These are phyloP conservation scores for Parachaetomium inaequale DNA, from an alignment of 495 filamentous ascomycete species.

Conservation along the genomic window DNA sequence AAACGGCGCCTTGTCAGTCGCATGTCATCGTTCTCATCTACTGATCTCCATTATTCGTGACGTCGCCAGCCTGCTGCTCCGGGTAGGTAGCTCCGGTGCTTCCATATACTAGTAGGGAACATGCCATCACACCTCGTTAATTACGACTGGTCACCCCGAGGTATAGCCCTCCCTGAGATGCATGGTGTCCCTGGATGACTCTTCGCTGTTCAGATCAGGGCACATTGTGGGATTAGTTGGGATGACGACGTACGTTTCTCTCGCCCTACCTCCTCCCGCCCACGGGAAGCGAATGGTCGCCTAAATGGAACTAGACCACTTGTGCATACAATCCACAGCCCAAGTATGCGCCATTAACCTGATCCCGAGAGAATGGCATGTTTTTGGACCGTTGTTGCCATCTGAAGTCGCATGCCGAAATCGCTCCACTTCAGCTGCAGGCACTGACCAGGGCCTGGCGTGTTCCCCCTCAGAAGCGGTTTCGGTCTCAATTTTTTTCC, in stretches of 20 bases:
- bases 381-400: not conserved
- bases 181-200: too few relatives aligned
- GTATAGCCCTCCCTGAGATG: too few relatives aligned
- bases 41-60: too few relatives aligned
- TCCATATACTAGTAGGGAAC: too few relatives aligned
- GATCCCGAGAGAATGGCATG: not conserved
- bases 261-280: not conserved
- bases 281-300: not conserved
- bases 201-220: too few relatives aligned
- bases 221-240: not conserved
- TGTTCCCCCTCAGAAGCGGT: slow-evolving; percentile 28
- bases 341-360: slow-evolving; percentile 1
- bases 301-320: not conserved
- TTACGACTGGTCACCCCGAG: too few relatives aligned
- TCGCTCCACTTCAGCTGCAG: slow-evolving; percentile 17
- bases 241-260: not conserved
- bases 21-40: too few relatives aligned
- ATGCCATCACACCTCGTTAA: too few relatives aligned
- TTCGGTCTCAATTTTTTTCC: slow-evolving; percentile 37
- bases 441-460: not conserved
- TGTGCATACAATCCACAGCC: not conserved
- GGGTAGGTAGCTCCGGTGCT: too few relatives aligned
- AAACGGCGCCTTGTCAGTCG: too few relatives aligned
- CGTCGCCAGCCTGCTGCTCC: too few relatives aligned
- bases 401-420: slow-evolving; percentile 3